These are phyloP conservation scores for Rhizopogon roseolus DNA, from an alignment of 768 basidiomycete genomes.

Conservation along the genomic window DNA sequence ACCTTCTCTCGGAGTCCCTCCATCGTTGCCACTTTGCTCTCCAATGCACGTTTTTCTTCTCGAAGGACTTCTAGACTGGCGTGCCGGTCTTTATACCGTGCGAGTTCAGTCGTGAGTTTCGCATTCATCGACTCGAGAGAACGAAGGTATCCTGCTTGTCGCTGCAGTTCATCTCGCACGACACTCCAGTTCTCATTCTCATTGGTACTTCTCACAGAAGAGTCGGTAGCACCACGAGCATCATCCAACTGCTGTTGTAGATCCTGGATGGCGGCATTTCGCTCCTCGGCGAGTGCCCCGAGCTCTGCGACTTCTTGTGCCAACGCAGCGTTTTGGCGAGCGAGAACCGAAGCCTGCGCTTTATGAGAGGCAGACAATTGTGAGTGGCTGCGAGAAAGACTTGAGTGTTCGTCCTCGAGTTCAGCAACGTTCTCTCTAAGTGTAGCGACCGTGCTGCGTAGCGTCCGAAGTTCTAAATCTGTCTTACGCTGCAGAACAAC, in stretches of 20 bases:
- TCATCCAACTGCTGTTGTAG: conserved; percentile 49
- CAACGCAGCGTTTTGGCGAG: conserved; percentile 40
- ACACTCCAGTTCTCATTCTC: conserved; percentile 58
- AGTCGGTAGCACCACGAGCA: conserved; percentile 30
- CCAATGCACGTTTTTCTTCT: conserved; percentile 68
- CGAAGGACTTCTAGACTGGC: conserved; percentile 62
- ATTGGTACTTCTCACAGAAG: conserved; percentile 17
- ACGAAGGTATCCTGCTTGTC: conserved; percentile 58
- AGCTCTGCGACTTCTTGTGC: conserved; percentile 43
- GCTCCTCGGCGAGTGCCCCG: conserved; percentile 37
- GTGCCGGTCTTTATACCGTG: conserved; percentile 48
- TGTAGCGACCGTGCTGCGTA: conserved; percentile 43
- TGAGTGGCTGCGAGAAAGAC: conserved; percentile 41
- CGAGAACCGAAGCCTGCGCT: conserved; percentile 44
- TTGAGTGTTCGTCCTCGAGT: conserved; percentile 50
- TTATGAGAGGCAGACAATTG: conserved; percentile 49
- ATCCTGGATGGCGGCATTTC: conserved; percentile 32
- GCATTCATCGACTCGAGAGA: conserved; percentile 57
- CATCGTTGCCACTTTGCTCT: conserved; percentile 43
- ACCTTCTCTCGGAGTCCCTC: conserved; percentile 55
- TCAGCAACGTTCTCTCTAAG: conserved; percentile 59
- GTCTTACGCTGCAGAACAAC: conserved; percentile 34
- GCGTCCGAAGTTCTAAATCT: conserved; percentile 46
- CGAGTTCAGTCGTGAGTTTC: conserved; percentile 49
- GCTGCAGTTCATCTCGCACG: conserved; percentile 63